phyloP scores from a whole-genome alignment of 805 yeast species.

The Starmerella lactis-condensi region DNA sequence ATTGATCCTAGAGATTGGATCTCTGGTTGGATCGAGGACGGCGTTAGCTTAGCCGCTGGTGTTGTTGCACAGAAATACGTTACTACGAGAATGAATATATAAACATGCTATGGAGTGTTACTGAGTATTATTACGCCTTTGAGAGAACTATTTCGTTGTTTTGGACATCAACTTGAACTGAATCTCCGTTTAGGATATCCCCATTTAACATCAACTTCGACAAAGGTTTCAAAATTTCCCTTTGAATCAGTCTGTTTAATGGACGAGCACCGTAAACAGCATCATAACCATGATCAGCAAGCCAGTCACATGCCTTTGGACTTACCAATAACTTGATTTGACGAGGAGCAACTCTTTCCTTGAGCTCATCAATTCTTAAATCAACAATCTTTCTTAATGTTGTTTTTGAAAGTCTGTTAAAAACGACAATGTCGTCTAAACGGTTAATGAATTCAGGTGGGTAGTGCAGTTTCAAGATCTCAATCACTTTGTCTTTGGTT shows the following conservation, averaged over 20 bases:
- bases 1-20: constrained; percentile 75
- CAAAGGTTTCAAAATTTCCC: constrained; percentile 69
- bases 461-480: constrained; percentile 50
- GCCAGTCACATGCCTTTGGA: constrained; percentile 53
- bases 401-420: constrained; percentile 66
- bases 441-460: constrained; percentile 94
- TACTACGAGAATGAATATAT: constrained; percentile 59
- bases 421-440: constrained; percentile 81
- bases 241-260: constrained; percentile 73
- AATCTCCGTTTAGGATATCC: constrained; percentile 42
- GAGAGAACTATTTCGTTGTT: constrained; percentile 24
- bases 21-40: constrained; percentile 58
- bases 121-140: constrained; percentile 2
- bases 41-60: constrained; percentile 63
- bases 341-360: constrained; percentile 57
- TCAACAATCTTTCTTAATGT: constrained; percentile 70
- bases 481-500: constrained; percentile 41
- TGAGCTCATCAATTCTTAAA: constrained; percentile 64
- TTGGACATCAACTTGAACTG: constrained; percentile 33
- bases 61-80: constrained; percentile 81
- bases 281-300: constrained; percentile 77
- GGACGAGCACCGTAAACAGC: constrained; percentile 92
- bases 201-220: constrained; percentile 68
- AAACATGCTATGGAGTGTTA: background rate
- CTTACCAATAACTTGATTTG: constrained; percentile 43